Conservation (phyloP, 2,329 filamentous ascomycete genomes). For the Diaporthe citrichinensis region DNA sequence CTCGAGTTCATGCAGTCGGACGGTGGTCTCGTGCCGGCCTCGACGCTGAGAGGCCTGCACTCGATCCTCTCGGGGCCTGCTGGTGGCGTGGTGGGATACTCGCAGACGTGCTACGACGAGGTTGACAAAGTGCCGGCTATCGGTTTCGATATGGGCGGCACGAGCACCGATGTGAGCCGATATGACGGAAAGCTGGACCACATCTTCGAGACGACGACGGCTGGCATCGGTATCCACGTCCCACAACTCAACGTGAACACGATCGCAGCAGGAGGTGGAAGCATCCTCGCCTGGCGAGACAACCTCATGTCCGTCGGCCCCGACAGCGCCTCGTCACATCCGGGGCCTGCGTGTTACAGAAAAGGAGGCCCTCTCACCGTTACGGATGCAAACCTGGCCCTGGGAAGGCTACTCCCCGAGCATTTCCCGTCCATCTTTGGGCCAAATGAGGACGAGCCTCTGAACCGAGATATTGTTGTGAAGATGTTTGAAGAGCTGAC, state of each 20-base stretch:
- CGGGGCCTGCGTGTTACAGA: slow-evolving; percentile 34
- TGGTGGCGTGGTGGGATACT: slow-evolving; percentile 36
- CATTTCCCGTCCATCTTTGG: slow-evolving; percentile 35
- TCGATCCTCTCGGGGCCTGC: slow-evolving; percentile 37
- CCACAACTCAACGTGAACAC: slow-evolving; percentile 38
- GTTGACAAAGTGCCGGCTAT: slow-evolving; percentile 1
- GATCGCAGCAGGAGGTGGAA: slow-evolving; percentile 31
- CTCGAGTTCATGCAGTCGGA: slow-evolving; percentile 95
- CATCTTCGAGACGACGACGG: slow-evolving; percentile 38
- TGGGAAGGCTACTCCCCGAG: slow-evolving; percentile 34
- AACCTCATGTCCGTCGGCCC: slow-evolving; percentile 33
- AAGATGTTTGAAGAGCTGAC: slow-evolving; percentile 20
- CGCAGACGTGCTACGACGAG: slow-evolving; percentile 27
- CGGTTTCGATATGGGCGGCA: slow-evolving; percentile 38
- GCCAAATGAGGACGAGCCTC: slow-evolving; percentile 21
- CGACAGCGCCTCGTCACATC: slow-evolving; percentile 23
- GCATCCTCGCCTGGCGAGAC: slow-evolving; percentile 34
- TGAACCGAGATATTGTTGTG: slow-evolving; percentile 26
- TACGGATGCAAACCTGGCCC: slow-evolving; percentile 31
- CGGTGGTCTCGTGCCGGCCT: slow-evolving; percentile 30
- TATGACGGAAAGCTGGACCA: slow-evolving; percentile 36
- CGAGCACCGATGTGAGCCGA: slow-evolving; percentile 35
- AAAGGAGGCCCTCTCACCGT: slow-evolving; percentile 37
- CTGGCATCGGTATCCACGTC: slow-evolving; percentile 33
- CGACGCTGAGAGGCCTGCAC: slow-evolving; percentile 22